These are phyloP conservation scores for Myxozyma neotropica DNA, from an alignment of 805 yeast species.

Conservation along the genomic window DNA sequence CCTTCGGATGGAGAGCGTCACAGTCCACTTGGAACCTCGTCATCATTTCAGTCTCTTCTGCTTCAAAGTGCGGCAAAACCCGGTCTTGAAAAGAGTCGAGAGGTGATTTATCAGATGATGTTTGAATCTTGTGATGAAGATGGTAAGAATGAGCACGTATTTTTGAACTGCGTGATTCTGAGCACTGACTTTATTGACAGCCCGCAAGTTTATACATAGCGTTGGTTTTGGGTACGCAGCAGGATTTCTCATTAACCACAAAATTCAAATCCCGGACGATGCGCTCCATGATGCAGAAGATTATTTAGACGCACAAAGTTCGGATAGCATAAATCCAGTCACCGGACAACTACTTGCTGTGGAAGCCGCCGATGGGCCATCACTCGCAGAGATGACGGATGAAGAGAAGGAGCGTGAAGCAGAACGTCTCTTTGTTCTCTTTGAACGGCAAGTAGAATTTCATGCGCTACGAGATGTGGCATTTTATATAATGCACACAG, in stretches of 20 bases:
- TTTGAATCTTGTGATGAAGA: constrained; percentile 35
- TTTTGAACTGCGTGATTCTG: not conserved
- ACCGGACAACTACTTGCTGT: constrained; percentile 37
- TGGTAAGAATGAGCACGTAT: constrained; percentile 10
- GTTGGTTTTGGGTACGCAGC: constrained; percentile 41
- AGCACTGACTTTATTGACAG: constrained; percentile 1
- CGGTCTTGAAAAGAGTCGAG: constrained; percentile 23
- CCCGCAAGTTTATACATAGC: constrained; percentile 33
- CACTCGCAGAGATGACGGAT: constrained; percentile 42
- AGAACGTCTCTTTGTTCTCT: constrained; percentile 48
- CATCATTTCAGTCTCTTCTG: constrained; percentile 32
- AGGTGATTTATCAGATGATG: constrained; percentile 34
- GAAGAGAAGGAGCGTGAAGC: constrained; percentile 52
- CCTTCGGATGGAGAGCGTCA: constrained; percentile 33
- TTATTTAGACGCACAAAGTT: not conserved
- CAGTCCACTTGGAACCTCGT: constrained; percentile 34
- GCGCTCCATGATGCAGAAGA: constrained; percentile 6
- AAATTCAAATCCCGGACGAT: constrained; percentile 30
- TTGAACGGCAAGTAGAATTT: constrained; percentile 41
- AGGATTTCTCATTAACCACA: constrained; percentile 36
- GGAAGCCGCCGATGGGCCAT: constrained; percentile 3
- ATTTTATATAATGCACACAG: not conserved
- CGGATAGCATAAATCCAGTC: constrained; percentile 33
- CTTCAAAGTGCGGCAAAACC: constrained; percentile 34
- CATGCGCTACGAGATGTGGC: not conserved